Conservation (phyloP, 2,329 filamentous ascomycete species). For the Biscogniauxia marginata region DNA sequence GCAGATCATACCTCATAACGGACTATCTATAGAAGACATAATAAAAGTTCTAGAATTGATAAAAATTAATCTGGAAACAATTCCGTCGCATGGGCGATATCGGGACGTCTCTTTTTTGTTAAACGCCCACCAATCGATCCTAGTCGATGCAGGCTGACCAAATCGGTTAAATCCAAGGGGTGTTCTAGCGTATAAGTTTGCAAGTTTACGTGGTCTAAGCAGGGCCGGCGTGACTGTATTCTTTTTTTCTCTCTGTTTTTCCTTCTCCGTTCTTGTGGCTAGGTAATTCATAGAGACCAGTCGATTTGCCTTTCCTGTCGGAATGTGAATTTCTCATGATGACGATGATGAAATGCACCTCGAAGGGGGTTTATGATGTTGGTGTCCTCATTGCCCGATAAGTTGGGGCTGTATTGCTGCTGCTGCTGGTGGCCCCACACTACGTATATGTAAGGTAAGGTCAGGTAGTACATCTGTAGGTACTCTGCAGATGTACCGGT, state of each 20-base stretch:
- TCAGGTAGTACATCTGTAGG: background rate
- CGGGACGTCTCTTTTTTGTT: background rate
- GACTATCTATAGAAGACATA: conserved; percentile 1
- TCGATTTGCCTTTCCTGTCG: no score
- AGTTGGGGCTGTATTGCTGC: background rate
- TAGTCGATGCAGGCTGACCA: background rate
- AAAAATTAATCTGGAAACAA: background rate
- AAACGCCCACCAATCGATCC: background rate
- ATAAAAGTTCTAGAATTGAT: background rate
- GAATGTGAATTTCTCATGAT: background rate
- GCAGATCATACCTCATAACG: conserved; percentile 5
- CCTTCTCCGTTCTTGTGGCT: background rate
- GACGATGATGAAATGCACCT: background rate
- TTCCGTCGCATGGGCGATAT: background rate
- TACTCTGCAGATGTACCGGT: conserved; percentile 12
- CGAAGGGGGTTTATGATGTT: background rate
- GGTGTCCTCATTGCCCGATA: background rate
- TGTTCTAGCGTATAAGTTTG: no score
- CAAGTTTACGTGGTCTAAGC: no score
- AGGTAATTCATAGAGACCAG: no score
- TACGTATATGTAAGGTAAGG: background rate
- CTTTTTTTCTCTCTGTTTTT: background rate
- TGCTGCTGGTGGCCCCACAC: no score
- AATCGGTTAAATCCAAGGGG: background rate
- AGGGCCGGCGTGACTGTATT: background rate